Evolutionary conservation across 1,139 yeast genomes (phyloP).

Genomic region (Zygosaccharomyces sapae): DNA sequence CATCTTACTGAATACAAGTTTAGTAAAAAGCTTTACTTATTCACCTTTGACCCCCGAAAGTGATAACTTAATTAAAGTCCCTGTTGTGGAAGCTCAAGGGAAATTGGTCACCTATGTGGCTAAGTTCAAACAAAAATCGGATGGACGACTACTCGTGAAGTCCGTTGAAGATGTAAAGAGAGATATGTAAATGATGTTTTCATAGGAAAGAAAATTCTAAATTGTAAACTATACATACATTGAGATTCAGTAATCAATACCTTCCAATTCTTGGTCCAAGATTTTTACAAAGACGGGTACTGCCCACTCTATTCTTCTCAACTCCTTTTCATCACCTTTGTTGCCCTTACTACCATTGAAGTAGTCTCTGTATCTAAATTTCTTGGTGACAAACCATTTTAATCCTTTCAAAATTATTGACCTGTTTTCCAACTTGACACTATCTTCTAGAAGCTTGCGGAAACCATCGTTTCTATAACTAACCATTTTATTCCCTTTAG

Average conservation of each 20-base stretch:
- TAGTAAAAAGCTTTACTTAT: conserved; percentile 52
- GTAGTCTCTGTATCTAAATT: conserved; percentile 48
- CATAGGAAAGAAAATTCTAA: conserved; percentile 3
- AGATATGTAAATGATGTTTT: conserved; percentile 24
- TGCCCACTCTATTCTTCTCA: conserved; percentile 65
- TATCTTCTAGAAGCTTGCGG: conserved; percentile 52
- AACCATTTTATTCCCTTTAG: conserved; percentile 37
- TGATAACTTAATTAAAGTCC: conserved; percentile 49
- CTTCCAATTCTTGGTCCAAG: conserved; percentile 21
- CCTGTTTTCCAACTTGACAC: conserved; percentile 52
- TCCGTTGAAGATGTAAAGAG: conserved; percentile 48
- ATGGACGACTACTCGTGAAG: conserved; percentile 59
- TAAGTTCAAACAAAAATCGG: conserved; percentile 67
- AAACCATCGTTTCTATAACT: conserved; percentile 54
- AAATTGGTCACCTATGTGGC: conserved; percentile 58
- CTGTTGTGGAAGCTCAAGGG: conserved; percentile 48
- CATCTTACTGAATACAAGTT: conserved; percentile 63
- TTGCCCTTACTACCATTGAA: conserved; percentile 41
- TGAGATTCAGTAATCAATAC: conserved; percentile 11
- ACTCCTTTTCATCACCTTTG: conserved; percentile 46
- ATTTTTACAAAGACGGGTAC: conserved; percentile 17
- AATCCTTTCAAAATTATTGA: conserved; percentile 62
- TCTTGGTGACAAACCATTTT: conserved; percentile 60
- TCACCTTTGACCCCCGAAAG: conserved; percentile 50
- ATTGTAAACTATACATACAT: conserved; percentile 5